phyloP scores from a whole-genome alignment of 139 green algal species.

The Picochlorum sp. region DNA sequence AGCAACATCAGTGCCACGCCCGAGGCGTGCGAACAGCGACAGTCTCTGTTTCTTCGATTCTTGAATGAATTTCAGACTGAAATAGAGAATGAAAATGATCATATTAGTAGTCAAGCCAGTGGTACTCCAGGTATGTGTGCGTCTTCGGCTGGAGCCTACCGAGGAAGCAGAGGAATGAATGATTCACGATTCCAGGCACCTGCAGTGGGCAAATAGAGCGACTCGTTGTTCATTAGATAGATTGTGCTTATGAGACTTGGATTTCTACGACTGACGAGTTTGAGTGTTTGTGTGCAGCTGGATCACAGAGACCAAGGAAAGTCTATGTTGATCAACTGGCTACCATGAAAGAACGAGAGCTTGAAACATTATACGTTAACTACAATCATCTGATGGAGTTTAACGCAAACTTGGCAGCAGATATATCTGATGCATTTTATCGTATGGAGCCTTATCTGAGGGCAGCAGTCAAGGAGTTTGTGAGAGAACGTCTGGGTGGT shows the following conservation, averaged over 20 bases:
- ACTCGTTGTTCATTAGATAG: no score
- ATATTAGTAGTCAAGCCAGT: constrained; percentile 14
- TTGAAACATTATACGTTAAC: constrained; percentile 66
- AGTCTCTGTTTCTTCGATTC: constrained; percentile 11
- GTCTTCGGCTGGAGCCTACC: no score
- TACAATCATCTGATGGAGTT: constrained; percentile 59
- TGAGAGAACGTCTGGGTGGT: constrained; percentile 46
- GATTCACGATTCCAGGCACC: no score
- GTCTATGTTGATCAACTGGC: constrained; percentile 33
- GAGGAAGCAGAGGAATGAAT: no score
- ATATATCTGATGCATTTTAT: constrained; percentile 26
- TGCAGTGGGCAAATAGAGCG: no score
- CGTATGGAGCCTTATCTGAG: constrained; percentile 68
- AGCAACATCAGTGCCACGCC: constrained; percentile 16
- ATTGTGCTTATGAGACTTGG: no score
- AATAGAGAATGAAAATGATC: not conserved
- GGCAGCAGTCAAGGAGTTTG: constrained; percentile 54
- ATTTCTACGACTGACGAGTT: no score
- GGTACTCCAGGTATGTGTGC: constrained; percentile 14
- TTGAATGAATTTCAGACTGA: constrained; percentile 16
- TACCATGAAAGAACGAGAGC: constrained; percentile 35
- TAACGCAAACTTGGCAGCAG: constrained; percentile 22
- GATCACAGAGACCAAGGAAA: not conserved
- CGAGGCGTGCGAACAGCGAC: constrained; percentile 9
- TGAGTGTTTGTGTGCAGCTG: not conserved